Conservation (phyloP, 2,329 filamentous ascomycete species). For the Penicillium sp. region DNA sequence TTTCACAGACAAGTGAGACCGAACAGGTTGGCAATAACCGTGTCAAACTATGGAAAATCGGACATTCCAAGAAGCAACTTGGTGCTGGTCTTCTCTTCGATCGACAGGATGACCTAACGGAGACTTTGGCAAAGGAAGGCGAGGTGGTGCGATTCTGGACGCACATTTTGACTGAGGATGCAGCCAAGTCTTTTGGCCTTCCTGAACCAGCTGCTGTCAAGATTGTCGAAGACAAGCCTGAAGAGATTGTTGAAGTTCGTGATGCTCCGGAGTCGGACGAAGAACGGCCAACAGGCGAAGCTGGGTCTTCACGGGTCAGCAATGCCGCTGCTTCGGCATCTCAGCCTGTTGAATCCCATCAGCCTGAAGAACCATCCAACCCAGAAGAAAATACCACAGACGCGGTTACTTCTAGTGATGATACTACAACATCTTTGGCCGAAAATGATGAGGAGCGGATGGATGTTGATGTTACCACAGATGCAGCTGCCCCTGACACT, state of each 20-base stretch:
- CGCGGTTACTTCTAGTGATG: constrained; percentile 19
- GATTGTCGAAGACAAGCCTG: constrained; percentile 26
- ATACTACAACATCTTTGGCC: constrained; percentile 26
- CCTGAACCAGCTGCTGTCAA: constrained; percentile 26
- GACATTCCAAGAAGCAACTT: constrained; percentile 29
- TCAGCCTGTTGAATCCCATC: neutral
- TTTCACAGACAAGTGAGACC: constrained; percentile 25
- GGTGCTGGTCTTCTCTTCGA: constrained; percentile 32
- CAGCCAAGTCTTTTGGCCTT: constrained; percentile 32
- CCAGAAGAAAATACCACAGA: neutral
- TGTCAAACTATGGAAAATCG: constrained; percentile 40
- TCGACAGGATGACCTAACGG: constrained; percentile 30
- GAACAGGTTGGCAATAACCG: constrained; percentile 27
- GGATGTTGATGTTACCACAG: constrained; percentile 17
- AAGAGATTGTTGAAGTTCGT: constrained; percentile 28
- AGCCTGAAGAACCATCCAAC: constrained; percentile 8
- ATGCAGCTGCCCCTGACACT: neutral
- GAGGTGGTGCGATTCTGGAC: constrained; percentile 35
- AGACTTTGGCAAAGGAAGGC: constrained; percentile 25
- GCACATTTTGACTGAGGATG: constrained; percentile 34
- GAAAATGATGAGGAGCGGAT: constrained; percentile 26
- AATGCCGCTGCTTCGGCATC: neutral
- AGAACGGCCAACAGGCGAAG: constrained; percentile 12
- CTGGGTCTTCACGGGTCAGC: constrained; percentile 2
- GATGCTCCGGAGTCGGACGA: constrained; percentile 23